phyloP scores from a whole-genome alignment of 2,329 filamentous ascomycete species.

The Hymenoscyphus salicellus region DNA sequence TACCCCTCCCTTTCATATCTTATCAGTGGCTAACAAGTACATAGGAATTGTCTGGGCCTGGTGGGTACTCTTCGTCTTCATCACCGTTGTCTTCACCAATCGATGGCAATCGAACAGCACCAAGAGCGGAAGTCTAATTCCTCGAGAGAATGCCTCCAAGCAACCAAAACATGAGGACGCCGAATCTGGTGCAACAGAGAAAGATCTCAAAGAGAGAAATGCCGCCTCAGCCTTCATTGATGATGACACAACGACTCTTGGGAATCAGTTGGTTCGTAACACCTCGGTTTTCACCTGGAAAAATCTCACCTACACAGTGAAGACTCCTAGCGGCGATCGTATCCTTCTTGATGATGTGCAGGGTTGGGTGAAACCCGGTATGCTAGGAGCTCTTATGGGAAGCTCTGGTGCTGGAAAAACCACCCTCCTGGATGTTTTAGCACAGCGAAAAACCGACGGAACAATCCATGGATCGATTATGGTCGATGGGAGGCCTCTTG shows the following conservation, averaged over 20 bases:
- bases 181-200: constrained; percentile 39
- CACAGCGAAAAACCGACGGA: constrained; percentile 67
- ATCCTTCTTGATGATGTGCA: constrained; percentile 66
- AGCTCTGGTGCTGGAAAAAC: constrained; percentile 71
- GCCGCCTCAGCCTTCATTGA: neutral
- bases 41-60: constrained; percentile 47
- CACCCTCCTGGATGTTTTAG: constrained; percentile 73
- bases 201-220: neutral
- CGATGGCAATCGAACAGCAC: constrained; percentile 51
- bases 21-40: too few species aligned
- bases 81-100: constrained; percentile 56
- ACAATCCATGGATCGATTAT: constrained; percentile 62
- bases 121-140: constrained; percentile 53
- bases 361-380: constrained; percentile 75
- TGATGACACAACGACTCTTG: neutral
- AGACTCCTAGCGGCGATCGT: constrained; percentile 59
- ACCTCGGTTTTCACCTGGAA: constrained; percentile 62
- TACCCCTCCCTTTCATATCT: too few species aligned
- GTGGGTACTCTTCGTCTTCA: constrained; percentile 56
- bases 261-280: neutral
- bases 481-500: constrained; percentile 63
- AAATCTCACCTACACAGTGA: constrained; percentile 69
- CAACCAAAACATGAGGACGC: constrained; percentile 42
- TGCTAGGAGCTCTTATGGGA: constrained; percentile 74
- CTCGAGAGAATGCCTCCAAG: constrained; percentile 52